phyloP scores from a whole-genome alignment of 345 rosid genomes.

The Gossypium mustelinum region DNA sequence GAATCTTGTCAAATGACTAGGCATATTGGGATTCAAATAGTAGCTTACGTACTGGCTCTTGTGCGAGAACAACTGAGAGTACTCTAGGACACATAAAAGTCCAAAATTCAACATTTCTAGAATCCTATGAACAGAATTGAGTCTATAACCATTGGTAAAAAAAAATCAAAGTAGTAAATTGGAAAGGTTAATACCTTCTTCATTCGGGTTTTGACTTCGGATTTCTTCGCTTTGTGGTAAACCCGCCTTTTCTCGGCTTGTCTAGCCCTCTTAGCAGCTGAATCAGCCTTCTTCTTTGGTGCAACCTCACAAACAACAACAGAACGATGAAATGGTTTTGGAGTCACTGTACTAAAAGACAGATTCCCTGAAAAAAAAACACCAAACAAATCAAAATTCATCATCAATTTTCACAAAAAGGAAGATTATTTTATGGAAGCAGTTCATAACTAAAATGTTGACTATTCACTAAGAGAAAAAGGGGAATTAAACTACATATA shows the following conservation, averaged over 20 bases:
- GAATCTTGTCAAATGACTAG: neutral
- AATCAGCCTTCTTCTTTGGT: slow-evolving; percentile 67
- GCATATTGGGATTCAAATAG: neutral
- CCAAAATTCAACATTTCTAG: neutral
- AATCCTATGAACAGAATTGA: neutral
- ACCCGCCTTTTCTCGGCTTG: slow-evolving; percentile 82
- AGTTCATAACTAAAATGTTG: neutral
- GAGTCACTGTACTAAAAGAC: slow-evolving; percentile 30
- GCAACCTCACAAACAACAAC: slow-evolving; percentile 71
- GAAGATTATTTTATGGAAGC: neutral
- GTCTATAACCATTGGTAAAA: neutral
- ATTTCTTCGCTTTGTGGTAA: slow-evolving; percentile 77
- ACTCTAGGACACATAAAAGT: neutral
- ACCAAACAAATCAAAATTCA: neutral
- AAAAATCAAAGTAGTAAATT: neutral
- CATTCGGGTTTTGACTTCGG: slow-evolving; percentile 90
- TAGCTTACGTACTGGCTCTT: neutral
- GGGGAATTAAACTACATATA: neutral
- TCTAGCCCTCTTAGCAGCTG: slow-evolving; percentile 83
- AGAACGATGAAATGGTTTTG: slow-evolving; percentile 40
- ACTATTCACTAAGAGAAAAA: neutral
- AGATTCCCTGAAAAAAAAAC: slow-evolving; percentile 39
- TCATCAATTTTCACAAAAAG: neutral
- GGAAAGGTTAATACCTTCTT: slow-evolving; percentile 53
- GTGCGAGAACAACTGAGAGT: neutral